Conservation (phyloP, 192 early-diverging fungal species). For the Entomortierella beljakovae region DNA sequence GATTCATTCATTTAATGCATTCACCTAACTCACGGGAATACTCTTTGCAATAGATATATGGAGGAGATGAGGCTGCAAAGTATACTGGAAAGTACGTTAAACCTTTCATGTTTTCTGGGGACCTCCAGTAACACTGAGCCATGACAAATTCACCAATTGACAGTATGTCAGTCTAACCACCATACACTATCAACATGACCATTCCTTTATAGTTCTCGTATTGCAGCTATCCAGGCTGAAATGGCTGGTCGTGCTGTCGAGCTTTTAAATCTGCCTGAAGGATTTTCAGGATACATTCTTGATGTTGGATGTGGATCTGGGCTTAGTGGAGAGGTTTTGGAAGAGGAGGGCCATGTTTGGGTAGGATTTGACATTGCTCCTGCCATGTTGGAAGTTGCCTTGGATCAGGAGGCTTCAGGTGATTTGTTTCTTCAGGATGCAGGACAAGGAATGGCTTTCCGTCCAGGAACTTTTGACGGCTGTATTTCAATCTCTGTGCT, state of each 20-base stretch:
- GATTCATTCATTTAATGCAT: background rate
- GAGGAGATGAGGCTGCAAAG: slow-evolving; percentile 92
- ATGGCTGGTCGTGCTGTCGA: slow-evolving; percentile 95
- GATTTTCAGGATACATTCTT: slow-evolving; percentile 79
- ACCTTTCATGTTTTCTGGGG: background rate
- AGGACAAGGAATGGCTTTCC: slow-evolving; percentile 93
- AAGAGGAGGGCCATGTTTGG: slow-evolving; percentile 97
- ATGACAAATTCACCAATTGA: background rate
- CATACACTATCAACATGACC: background rate
- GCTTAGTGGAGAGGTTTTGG: slow-evolving; percentile 92
- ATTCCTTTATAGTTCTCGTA: slow-evolving; percentile 81
- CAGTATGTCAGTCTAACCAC: background rate
- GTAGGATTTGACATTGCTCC: slow-evolving; percentile 96
- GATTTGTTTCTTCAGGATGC: slow-evolving; percentile 97
- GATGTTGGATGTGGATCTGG: slow-evolving; percentile 99
- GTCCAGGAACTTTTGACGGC: slow-evolving; percentile 97
- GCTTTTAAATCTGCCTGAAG: slow-evolving; percentile 84
- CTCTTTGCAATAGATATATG: slow-evolving; percentile 79
- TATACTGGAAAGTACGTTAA: slow-evolving; percentile 87
- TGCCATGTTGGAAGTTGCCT: slow-evolving; percentile 95
- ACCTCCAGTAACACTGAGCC: background rate
- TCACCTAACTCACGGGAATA: background rate
- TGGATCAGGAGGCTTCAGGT: slow-evolving; percentile 92
- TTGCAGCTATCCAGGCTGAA: slow-evolving; percentile 92
- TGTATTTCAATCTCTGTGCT: slow-evolving; percentile 87